These are phyloP conservation scores for Annulohypoxylon bovei DNA, from an alignment of 495 filamentous ascomycete species.

Conservation along the genomic window DNA sequence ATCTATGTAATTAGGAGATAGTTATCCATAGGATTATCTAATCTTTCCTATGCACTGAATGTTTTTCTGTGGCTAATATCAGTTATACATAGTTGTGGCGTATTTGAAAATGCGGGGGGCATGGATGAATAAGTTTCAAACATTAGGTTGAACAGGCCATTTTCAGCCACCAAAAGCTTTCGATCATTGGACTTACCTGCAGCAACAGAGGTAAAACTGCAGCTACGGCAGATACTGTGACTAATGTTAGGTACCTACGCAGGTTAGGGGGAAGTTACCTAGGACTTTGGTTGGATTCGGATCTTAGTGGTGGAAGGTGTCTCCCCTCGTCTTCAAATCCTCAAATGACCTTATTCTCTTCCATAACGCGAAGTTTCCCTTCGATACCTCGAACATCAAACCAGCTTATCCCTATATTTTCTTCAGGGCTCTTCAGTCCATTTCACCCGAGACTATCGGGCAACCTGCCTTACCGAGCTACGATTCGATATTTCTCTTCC, in stretches of 20 bases:
- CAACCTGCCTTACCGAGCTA: neutral
- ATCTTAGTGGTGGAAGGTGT: slow-evolving; percentile 5
- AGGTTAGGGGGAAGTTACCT: slow-evolving; percentile 13
- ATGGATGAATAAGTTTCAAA: too few relatives aligned
- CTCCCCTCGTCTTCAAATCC: slow-evolving; percentile 26
- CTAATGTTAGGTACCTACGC: slow-evolving; percentile 28
- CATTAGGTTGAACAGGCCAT: neutral
- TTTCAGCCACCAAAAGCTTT: neutral
- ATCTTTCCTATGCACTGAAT: neutral
- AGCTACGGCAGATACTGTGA: slow-evolving; percentile 11
- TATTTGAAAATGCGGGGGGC: slow-evolving; percentile 13
- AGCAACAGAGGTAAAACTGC: slow-evolving; percentile 2
- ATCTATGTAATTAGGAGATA: too few relatives aligned
- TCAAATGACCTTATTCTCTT: slow-evolving; percentile 41
- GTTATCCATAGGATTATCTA: neutral
- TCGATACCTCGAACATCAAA: slow-evolving; percentile 39
- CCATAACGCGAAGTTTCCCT: slow-evolving; percentile 36
- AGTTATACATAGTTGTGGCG: slow-evolving; percentile 12
- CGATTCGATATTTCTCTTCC: slow-evolving; percentile 24
- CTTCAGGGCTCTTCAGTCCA: neutral
- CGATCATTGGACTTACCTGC: slow-evolving; percentile 7
- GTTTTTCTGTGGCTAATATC: neutral
- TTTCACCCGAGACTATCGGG: neutral
- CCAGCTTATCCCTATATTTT: slow-evolving; percentile 18
- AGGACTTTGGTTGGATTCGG: neutral